A percentile compares a stretch with the other conserved stretches of the same genome.
Conservation (phyloP, 2,329 filamentous ascomycete species). For the Uncinocarpus reesii region DNA sequence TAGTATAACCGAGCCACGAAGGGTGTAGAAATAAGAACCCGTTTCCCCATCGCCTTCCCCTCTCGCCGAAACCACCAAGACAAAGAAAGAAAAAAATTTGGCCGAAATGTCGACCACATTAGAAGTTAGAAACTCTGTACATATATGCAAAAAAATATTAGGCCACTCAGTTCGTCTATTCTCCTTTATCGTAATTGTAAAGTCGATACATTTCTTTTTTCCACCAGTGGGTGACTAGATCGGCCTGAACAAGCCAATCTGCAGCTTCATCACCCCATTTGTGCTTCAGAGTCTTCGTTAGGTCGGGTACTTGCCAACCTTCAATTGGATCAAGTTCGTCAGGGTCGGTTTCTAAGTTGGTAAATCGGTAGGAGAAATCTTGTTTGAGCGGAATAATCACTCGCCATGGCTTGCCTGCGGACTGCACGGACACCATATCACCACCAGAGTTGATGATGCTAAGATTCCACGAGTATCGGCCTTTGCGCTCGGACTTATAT, state of each 20-base stretch:
- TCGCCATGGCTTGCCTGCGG: conserved; percentile 68
- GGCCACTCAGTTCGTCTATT: conserved; percentile 1
- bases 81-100: neutral
- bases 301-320: conserved; percentile 24
- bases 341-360: conserved; percentile 28
- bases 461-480: conserved; percentile 28
- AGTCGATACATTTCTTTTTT: conserved; percentile 25
- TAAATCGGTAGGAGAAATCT: conserved; percentile 45
- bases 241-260: conserved; percentile 30
- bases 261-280: conserved; percentile 28
- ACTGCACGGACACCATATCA: conserved; percentile 53
- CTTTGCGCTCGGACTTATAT: conserved; percentile 27
- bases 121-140: conserved; percentile 7
- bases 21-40: neutral
- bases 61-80: neutral
- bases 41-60: neutral
- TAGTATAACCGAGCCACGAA: neutral
- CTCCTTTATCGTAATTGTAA: conserved; percentile 16
- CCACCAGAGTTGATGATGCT: conserved; percentile 28
- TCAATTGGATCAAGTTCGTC: conserved; percentile 27
- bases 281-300: conserved; percentile 22
- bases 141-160: conserved; percentile 4
- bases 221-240: conserved; percentile 33
- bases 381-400: conserved; percentile 71
- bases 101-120: conserved; percentile 4